phyloP scores from a whole-genome alignment of 192 early-diverging fungal genomes.

The Coemansia umbellata region DNA sequence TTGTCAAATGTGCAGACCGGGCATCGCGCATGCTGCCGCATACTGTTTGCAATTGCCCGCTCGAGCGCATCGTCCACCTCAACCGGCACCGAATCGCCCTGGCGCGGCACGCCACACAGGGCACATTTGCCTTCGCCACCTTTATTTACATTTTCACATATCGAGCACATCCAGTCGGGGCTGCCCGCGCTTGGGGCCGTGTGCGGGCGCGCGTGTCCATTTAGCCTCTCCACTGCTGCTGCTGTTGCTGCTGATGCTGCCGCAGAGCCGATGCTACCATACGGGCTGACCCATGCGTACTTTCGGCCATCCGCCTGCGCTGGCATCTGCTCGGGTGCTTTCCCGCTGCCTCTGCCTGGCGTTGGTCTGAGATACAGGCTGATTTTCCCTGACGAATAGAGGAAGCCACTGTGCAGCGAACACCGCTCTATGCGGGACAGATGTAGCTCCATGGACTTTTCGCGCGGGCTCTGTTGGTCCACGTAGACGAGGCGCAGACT shows the following conservation, averaged over 20 bases:
- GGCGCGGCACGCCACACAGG: conserved; percentile 40
- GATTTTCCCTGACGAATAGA: conserved; percentile 43
- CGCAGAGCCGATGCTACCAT: not conserved
- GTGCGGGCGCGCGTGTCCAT: not conserved
- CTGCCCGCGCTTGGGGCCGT: not conserved
- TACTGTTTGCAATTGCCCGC: not conserved
- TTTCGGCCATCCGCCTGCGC: not conserved
- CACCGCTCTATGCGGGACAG: conserved; percentile 45
- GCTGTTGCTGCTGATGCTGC: conserved; percentile 2
- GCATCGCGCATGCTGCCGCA: conserved; percentile 50
- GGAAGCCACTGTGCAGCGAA: conserved; percentile 40
- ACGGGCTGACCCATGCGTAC: not conserved
- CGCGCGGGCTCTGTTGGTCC: conserved; percentile 55
- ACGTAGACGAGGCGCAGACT: conserved; percentile 77
- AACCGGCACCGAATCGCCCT: not conserved
- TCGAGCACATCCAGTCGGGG: conserved; percentile 38
- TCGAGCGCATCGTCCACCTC: not conserved
- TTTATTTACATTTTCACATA: conserved; percentile 40
- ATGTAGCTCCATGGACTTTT: conserved; percentile 56
- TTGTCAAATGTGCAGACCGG: conserved; percentile 86
- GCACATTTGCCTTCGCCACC: conserved; percentile 28
- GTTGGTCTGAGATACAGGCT: conserved; percentile 10
- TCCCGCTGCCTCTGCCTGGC: not conserved
- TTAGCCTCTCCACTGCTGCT: not conserved
- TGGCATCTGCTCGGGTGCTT: not conserved